phyloP scores from a whole-genome alignment of 2,329 filamentous ascomycete species.

The Penicillium sp. region DNA sequence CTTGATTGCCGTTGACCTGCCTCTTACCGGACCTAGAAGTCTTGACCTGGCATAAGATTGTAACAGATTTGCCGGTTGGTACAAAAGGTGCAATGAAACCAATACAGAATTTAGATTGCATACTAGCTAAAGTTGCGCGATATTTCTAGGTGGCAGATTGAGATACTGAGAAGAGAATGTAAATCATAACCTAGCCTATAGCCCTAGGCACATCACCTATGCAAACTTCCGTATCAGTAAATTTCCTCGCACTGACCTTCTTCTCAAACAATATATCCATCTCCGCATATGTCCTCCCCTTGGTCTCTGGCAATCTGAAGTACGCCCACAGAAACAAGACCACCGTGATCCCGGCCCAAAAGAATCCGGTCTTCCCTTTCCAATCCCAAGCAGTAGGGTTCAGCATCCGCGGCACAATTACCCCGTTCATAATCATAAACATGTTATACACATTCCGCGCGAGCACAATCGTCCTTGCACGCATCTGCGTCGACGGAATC shows the following conservation, averaged over 20 bases:
- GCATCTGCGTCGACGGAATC: conserved; percentile 59
- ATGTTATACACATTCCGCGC: conserved; percentile 58
- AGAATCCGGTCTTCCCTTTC: conserved; percentile 45
- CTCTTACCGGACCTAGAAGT: background rate
- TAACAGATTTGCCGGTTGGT: background rate
- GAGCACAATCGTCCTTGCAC: conserved; percentile 61
- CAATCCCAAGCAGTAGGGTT: conserved; percentile 41
- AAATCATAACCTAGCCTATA: background rate
- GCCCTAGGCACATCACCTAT: background rate
- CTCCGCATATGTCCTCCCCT: conserved; percentile 48
- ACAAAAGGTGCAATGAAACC: too few species aligned
- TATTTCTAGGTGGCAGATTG: too few species aligned
- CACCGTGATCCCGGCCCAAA: conserved; percentile 46
- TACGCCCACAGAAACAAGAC: conserved; percentile 48
- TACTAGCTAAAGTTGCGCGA: too few species aligned
- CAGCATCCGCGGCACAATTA: conserved; percentile 60
- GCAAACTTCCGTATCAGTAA: conserved; percentile 40
- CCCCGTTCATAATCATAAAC: conserved; percentile 57
- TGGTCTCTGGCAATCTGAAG: conserved; percentile 49
- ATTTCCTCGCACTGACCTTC: conserved; percentile 45
- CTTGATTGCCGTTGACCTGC: background rate
- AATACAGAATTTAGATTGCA: too few species aligned
- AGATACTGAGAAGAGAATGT: background rate
- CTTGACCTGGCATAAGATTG: background rate
- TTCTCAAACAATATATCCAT: conserved; percentile 40